Conservation (phyloP, 1,284 basidiomycete species). For the Ustilago loliicola region DNA sequence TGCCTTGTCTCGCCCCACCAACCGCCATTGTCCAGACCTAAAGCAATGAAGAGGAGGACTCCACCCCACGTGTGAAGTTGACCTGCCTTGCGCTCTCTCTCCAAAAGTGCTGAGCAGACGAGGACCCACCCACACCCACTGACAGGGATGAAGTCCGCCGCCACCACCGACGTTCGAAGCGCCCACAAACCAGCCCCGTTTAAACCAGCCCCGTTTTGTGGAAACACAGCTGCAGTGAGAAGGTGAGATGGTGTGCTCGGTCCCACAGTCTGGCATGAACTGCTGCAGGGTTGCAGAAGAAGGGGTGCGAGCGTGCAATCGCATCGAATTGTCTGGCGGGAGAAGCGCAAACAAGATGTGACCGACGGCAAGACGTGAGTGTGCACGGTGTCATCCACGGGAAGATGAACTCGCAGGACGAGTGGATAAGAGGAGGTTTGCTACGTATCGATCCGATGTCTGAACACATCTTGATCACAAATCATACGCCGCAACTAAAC, state of each 20-base stretch:
- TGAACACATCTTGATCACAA: background rate
- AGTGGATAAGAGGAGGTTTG: background rate
- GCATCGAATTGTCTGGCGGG: conserved; percentile 1
- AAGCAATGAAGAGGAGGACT: background rate
- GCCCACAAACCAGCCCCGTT: background rate
- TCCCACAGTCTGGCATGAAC: conserved; percentile 4
- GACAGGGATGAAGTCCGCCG: background rate
- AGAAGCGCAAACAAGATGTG: no score
- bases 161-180: background rate
- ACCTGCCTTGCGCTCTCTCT: no score
- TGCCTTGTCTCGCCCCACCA: background rate
- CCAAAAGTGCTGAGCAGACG: no score
- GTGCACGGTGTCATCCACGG: background rate
- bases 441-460: background rate
- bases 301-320: background rate
- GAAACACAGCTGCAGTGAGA: background rate
- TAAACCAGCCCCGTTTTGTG: background rate
- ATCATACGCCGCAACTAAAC: no score
- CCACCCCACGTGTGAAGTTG: background rate
- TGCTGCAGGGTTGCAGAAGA: background rate
- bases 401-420: background rate
- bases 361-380: background rate
- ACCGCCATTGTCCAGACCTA: background rate
- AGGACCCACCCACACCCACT: no score
- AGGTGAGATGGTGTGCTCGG: conserved; percentile 4